These are phyloP conservation scores for Leishmania aethiopica DNA, from an alignment of 208 protist genomes.

Conservation along the genomic window DNA sequence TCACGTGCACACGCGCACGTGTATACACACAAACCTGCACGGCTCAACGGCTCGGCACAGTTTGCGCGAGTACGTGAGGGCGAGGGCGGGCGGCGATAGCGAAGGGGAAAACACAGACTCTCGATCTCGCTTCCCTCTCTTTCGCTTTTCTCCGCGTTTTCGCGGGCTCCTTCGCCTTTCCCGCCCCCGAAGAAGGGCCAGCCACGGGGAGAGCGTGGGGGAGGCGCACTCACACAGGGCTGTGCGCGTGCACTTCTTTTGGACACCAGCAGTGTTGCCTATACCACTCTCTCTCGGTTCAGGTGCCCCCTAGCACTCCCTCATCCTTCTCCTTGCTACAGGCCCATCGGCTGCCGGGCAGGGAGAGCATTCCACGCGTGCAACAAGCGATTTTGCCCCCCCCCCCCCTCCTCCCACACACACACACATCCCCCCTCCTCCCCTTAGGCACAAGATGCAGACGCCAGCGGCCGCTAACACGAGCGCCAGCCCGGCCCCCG, in stretches of 20 bases:
- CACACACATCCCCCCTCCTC: neutral
- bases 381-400: neutral
- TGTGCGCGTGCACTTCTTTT: neutral
- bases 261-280: neutral
- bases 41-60: neutral
- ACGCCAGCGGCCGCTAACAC: conserved; percentile 44
- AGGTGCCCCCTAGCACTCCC: neutral
- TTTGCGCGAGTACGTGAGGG: neutral
- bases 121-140: neutral
- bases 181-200: neutral
- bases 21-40: neutral
- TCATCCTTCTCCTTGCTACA: neutral
- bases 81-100: neutral
- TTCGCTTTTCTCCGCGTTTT: neutral
- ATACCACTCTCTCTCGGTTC: neutral
- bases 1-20: neutral
- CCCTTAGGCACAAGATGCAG: conserved; percentile 34
- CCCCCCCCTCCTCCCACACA: neutral
- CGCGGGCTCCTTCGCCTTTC: neutral
- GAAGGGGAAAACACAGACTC: neutral
- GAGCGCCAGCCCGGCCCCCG: conserved; percentile 50
- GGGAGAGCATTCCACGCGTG: neutral
- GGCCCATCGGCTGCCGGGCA: neutral
- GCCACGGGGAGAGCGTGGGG: neutral
- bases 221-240: neutral